These are phyloP conservation scores for Dalbergia cochinchinensis DNA, from an alignment of 306 rosid genomes.

Conservation along the genomic window DNA sequence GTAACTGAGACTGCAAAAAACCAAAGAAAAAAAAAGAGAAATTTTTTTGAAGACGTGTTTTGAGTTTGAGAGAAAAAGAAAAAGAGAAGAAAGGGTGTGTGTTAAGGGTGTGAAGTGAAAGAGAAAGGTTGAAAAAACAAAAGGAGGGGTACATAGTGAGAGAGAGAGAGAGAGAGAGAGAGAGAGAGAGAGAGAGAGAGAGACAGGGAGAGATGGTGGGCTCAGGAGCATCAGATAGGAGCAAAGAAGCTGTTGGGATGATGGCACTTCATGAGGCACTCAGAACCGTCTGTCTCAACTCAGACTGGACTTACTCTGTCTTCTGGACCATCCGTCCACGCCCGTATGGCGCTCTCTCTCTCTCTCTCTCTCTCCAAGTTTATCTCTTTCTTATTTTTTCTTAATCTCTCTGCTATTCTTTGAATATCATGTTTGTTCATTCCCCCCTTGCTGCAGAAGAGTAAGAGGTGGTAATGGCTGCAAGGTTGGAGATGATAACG, in stretches of 20 bases:
- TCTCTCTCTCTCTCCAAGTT: constrained; percentile 8
- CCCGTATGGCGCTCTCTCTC: constrained; percentile 66
- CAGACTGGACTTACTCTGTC: constrained; percentile 99
- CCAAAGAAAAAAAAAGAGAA: not conserved
- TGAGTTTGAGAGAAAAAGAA: not conserved
- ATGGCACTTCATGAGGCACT: constrained; percentile 99
- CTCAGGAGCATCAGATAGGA: constrained; percentile 96
- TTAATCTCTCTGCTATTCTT: not conserved
- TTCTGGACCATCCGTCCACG: constrained; percentile 99
- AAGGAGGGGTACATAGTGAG: constrained; percentile 7
- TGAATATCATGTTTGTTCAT: constrained; percentile 25
- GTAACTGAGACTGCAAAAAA: constrained; percentile 17
- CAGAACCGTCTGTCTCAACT: constrained; percentile 75
- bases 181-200: constrained; percentile 38
- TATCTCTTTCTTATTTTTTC: too few relatives aligned
- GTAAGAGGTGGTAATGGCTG: constrained; percentile 98
- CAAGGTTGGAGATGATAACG: constrained; percentile 99
- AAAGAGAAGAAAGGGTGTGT: not conserved
- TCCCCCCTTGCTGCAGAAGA: constrained; percentile 65
- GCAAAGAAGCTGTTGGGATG: constrained; percentile 99
- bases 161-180: constrained; percentile 37
- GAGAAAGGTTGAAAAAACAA: not conserved
- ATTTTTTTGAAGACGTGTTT: not conserved
- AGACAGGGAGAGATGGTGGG: constrained; percentile 91
- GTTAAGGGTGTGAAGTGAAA: constrained; percentile 36